A percentile compares a stretch with the other conserved stretches of the same genome.
phyloP scores from a whole-genome alignment of 768 basidiomycete genomes.

The Dentipellis fragilis region DNA sequence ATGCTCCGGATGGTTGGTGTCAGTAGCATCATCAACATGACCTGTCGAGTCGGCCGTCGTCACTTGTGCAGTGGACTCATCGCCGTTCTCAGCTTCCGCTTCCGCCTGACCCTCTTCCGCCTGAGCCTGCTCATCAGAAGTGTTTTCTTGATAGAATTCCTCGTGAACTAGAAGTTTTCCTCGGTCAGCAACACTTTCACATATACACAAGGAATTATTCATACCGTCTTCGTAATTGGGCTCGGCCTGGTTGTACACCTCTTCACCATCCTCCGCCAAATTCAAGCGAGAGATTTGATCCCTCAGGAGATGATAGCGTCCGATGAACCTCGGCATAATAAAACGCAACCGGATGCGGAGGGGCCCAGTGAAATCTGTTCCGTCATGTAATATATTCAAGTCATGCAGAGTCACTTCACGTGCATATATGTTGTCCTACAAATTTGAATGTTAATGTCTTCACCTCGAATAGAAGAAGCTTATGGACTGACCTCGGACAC shows the following conservation, averaged over 20 bases:
- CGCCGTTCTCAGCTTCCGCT: constrained; percentile 2
- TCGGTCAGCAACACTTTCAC: background rate
- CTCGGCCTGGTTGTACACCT: background rate
- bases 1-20: background rate
- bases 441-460: background rate
- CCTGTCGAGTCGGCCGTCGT: background rate
- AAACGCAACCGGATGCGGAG: constrained; percentile 13
- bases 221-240: background rate
- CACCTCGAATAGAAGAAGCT: background rate
- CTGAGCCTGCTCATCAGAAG: background rate
- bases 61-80: constrained; percentile 1
- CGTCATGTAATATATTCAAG: constrained; percentile 13
- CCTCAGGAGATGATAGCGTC: constrained; percentile 11
- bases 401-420: constrained; percentile 16
- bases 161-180: background rate
- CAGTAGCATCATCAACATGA: background rate
- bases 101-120: background rate
- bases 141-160: background rate
- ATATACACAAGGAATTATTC: too few relatives aligned
- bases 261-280: background rate
- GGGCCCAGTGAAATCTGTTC: constrained; percentile 12
- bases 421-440: constrained; percentile 15
- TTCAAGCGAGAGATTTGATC: constrained; percentile 6
- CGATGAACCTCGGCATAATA: constrained; percentile 11
- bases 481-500: constrained; percentile 49